A percentile compares a stretch with the other conserved stretches of the same genome.
These are phyloP conservation scores for Amanita molliuscula DNA, from an alignment of 768 basidiomycete genomes.

Conservation along the genomic window DNA sequence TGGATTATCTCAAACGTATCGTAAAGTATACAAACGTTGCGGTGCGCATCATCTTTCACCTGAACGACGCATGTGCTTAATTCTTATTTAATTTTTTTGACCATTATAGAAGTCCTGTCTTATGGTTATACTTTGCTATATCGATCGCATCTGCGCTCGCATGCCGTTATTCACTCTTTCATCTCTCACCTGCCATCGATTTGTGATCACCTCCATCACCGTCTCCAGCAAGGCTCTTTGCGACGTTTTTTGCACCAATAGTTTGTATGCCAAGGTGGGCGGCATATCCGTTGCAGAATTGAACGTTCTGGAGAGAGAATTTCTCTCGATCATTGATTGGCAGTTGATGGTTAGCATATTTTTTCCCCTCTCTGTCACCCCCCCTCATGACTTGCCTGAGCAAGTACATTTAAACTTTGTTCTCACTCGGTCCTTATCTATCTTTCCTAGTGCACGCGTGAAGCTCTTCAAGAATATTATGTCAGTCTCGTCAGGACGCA, in stretches of 20 bases:
- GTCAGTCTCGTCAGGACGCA: conserved; percentile 86
- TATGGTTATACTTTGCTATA: conserved; percentile 77
- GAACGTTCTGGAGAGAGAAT: conserved; percentile 91
- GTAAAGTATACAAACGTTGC: conserved; percentile 94
- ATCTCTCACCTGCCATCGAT: conserved; percentile 95
- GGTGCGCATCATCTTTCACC: conserved; percentile 27
- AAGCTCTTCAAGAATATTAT: conserved; percentile 89
- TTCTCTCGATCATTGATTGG: conserved; percentile 90
- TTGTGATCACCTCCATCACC: conserved; percentile 88
- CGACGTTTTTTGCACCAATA: conserved; percentile 93
- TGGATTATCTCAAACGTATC: conserved; percentile 92
- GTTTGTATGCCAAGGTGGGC: conserved; percentile 91
- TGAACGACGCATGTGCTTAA: conserved; percentile 11
- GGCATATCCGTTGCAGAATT: conserved; percentile 88
- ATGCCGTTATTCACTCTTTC: conserved; percentile 86
- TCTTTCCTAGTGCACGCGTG: conserved; percentile 68
- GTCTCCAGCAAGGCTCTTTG: conserved; percentile 92
- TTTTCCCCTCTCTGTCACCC: conserved; percentile 14
- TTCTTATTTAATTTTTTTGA: conserved; percentile 3
- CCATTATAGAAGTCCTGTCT: conserved; percentile 61
- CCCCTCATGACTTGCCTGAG: neutral
- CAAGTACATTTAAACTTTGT: conserved; percentile 1
- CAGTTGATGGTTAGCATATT: conserved; percentile 70
- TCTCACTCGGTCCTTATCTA: conserved; percentile 18
- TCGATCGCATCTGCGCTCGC: conserved; percentile 87